Percentiles rank a stretch among this genome's conserved stretches.
phyloP scores from a whole-genome alignment of 495 filamentous ascomycete genomes.

The Amphirosellinia nigrospora region DNA sequence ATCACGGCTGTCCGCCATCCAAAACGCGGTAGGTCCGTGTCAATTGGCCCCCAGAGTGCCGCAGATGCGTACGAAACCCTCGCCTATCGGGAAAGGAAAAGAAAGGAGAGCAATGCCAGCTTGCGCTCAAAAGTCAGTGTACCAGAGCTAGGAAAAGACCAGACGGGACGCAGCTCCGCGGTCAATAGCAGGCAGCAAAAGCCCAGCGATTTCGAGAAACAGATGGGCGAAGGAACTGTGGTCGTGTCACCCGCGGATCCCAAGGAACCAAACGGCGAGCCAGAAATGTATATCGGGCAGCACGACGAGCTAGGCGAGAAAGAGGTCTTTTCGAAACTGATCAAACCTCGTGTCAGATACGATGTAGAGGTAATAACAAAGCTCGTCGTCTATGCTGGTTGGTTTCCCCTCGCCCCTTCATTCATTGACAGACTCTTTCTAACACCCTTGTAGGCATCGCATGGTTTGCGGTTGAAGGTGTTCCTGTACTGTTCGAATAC shows the following conservation, averaged over 20 bases:
- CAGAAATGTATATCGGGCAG: conserved; percentile 45
- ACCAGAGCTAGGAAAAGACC: conserved; percentile 30
- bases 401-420: conserved; percentile 33
- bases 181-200: conserved; percentile 40
- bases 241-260: conserved; percentile 47
- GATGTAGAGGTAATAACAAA: conserved; percentile 98
- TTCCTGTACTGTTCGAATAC: conserved; percentile 69
- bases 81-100: conserved; percentile 84
- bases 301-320: conserved; percentile 66
- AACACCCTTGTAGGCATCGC: conserved; percentile 62
- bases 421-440: conserved; percentile 9
- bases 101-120: conserved; percentile 70
- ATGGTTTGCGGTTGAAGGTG: conserved; percentile 72
- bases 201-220: conserved; percentile 68
- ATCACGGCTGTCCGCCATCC: conserved; percentile 82
- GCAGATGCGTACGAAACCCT: conserved; percentile 96
- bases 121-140: conserved; percentile 29
- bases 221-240: conserved; percentile 69
- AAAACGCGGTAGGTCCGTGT: conserved; percentile 74
- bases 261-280: conserved; percentile 33
- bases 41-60: conserved; percentile 90
- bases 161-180: conserved; percentile 32
- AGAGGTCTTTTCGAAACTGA: conserved; percentile 83
- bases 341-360: conserved; percentile 89
- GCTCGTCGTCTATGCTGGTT: conserved; percentile 92